Evolutionary conservation across 768 basidiomycete genomes (phyloP).

Genomic region (Suillus alpinus): DNA sequence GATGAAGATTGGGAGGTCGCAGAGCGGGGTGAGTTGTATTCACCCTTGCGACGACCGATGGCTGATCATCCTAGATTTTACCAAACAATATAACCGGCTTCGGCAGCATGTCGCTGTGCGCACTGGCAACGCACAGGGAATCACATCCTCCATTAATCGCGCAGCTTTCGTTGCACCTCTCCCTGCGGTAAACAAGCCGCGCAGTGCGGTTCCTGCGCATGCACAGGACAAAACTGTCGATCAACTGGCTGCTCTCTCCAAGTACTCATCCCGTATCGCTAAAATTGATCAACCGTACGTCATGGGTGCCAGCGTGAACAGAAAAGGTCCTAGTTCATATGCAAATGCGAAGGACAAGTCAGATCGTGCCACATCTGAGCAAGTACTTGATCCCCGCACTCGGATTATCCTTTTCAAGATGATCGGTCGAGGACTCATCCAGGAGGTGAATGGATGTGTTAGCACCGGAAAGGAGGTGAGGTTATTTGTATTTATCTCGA

Average conservation of each 20-base stretch:
- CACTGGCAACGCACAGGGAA: conserved; percentile 64
- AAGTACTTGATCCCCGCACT: conserved; percentile 95
- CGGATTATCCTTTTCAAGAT: conserved; percentile 93
- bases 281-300: conserved; percentile 74
- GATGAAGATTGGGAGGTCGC: conserved; percentile 90
- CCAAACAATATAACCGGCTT: conserved; percentile 96
- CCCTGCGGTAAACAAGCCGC: conserved; percentile 72
- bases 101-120: conserved; percentile 87
- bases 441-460: conserved; percentile 93
- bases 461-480: conserved; percentile 96
- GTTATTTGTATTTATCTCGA: conserved; percentile 7
- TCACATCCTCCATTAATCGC: conserved; percentile 49
- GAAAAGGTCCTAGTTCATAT: conserved; percentile 86
- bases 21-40: conserved; percentile 60
- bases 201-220: conserved; percentile 27
- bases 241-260: conserved; percentile 71
- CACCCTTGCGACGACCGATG: not conserved
- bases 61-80: conserved; percentile 71
- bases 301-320: conserved; percentile 73
- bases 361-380: conserved; percentile 95
- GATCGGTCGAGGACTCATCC: conserved; percentile 85
- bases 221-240: conserved; percentile 61
- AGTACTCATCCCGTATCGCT: conserved; percentile 71
- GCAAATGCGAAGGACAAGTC: conserved; percentile 94
- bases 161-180: conserved; percentile 54